A percentile compares a stretch with the other conserved stretches of the same genome.
Evolutionary conservation across 495 filamentous ascomycete genomes (phyloP).

Genomic region (Neurospora sp.): DNA sequence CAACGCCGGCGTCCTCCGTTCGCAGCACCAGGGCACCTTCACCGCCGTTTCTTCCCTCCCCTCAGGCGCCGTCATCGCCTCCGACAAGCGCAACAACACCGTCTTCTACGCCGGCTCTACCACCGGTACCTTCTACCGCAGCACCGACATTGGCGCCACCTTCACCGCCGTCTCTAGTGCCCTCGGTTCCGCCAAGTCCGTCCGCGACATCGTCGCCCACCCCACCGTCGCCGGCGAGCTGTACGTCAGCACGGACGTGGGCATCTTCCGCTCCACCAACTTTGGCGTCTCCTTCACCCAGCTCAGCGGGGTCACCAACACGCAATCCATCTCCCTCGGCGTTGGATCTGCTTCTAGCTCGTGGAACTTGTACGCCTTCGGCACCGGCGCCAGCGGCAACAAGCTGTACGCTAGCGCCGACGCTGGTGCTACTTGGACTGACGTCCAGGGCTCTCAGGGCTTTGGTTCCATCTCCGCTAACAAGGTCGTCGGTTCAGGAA

Average conservation of each 20-base stretch:
- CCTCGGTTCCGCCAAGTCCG: conserved; percentile 26
- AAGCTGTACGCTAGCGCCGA: conserved; percentile 44
- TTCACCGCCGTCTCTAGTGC: conserved; percentile 28
- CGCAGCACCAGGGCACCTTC: conserved; percentile 33
- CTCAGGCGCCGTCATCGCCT: conserved; percentile 35
- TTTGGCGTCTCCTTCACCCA: conserved; percentile 37
- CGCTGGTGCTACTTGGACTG: conserved; percentile 38
- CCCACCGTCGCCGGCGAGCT: conserved; percentile 41
- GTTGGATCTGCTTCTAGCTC: conserved; percentile 19
- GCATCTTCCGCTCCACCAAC: conserved; percentile 42
- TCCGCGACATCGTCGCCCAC: conserved; percentile 40
- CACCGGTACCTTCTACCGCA: conserved; percentile 34
- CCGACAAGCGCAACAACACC: conserved; percentile 42
- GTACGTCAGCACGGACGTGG: conserved; percentile 42
- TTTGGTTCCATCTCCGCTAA: conserved; percentile 39
- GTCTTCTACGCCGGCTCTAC: conserved; percentile 43
- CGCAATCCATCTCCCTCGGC: conserved; percentile 38
- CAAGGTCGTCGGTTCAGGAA: conserved; percentile 38
- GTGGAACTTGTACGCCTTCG: conserved; percentile 43
- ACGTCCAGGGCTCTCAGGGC: conserved; percentile 43
- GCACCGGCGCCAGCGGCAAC: conserved; percentile 30
- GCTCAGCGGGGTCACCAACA: conserved; percentile 28
- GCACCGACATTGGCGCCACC: conserved; percentile 31
- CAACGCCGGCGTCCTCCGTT: conserved; percentile 31
- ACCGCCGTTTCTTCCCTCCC: conserved; percentile 34